Base-by-base conservation (phyloP, 257 asterid genomes). In the Haberlea rhodopensis region DNA sequence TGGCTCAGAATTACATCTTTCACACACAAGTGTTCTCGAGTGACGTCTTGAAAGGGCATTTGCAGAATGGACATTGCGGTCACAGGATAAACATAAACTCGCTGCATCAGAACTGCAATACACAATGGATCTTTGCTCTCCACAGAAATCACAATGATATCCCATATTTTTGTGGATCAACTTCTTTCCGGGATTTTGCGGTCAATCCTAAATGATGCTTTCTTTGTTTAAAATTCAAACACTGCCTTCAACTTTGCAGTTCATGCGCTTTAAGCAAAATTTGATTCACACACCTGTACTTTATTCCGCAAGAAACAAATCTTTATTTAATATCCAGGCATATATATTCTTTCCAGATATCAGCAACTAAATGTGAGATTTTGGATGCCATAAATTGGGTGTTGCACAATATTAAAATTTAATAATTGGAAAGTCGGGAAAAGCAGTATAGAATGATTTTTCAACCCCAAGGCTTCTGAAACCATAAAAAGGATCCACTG, bases 41-140 rank as follows among this genome's bases (percentile, higher is more conserved):
- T 82, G 88, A 29, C 88, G 84, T 53, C 32, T 73, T 5, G 88
- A 80, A 56, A 82, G 85, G 45, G 83, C 83, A 31, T 82, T 82
- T 19, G 85, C 88, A 9, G 84, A 82, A 73, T 82, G 88, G 69
- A 82, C 80, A 60, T 72, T 75, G n/a, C 77, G 73, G 54, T 82
- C 88, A 60, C 88, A 82, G 19, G 85, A 77, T 57, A 82, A 73
- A 66, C 88, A 82, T 62, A 82, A 71, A 64, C 79, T 70, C 23
- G 88, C 88, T 22, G 85, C 76, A 76, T 82, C 88, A 6, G 88
- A 82, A 27, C 80, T 81, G 67, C 88, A 82, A 31, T 75, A 73
- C 9, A 82, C 78, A 53, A 73, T 55, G 24, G 88, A 71, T 59
- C 74, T 77, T 73, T 80, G 82, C 59, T 82, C 83, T 62, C 82